Percentiles rank a stretch among this genome's conserved stretches.
Conservation (phyloP, 2,329 filamentous ascomycete genomes). For the Helotiales sp. region DNA sequence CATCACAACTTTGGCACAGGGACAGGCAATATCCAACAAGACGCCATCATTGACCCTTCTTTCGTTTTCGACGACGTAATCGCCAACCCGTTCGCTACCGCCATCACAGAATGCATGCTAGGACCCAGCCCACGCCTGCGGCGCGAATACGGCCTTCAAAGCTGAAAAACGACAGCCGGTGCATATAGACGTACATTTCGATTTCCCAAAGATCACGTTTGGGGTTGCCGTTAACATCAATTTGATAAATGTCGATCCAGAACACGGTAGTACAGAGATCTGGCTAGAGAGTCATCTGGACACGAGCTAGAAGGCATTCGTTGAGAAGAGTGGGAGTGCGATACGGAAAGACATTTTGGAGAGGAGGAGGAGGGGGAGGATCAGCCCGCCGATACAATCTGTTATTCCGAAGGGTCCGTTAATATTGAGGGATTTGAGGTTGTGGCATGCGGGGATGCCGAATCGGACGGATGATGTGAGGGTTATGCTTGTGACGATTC, state of each 20-base stretch:
- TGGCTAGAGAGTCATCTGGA: slow-evolving; percentile 55
- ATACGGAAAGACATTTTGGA: slow-evolving; percentile 44
- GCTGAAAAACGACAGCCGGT: slow-evolving; percentile 47
- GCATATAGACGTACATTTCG: slow-evolving; percentile 51
- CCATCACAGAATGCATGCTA: slow-evolving; percentile 46
- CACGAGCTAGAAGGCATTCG: slow-evolving; percentile 36
- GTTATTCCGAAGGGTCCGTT: slow-evolving; percentile 57
- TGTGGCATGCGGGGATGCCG: slow-evolving; percentile 68
- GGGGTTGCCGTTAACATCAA: slow-evolving; percentile 54
- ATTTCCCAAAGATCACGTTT: slow-evolving; percentile 54
- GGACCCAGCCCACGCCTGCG: slow-evolving; percentile 46
- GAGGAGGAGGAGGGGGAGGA: slow-evolving; percentile 43
- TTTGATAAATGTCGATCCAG: slow-evolving; percentile 50
- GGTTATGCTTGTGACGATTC: slow-evolving; percentile 60
- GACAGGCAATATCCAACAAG: slow-evolving; percentile 35
- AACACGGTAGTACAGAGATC: slow-evolving; percentile 56
- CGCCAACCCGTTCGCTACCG: slow-evolving; percentile 46
- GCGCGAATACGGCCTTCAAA: slow-evolving; percentile 48
- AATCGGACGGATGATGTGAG: slow-evolving; percentile 55
- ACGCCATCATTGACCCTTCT: slow-evolving; percentile 34
- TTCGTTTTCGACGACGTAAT: slow-evolving; percentile 39
- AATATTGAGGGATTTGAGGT: slow-evolving; percentile 60
- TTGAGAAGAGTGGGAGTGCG: slow-evolving; percentile 21
- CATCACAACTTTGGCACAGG: slow-evolving; percentile 37
- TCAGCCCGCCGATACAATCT: slow-evolving; percentile 54